Evolutionary conservation across 2,329 filamentous ascomycete species (phyloP), one percentile per base, ranked within the genome.

Genomic region (Plectosphaerella cucumerina): DNA sequence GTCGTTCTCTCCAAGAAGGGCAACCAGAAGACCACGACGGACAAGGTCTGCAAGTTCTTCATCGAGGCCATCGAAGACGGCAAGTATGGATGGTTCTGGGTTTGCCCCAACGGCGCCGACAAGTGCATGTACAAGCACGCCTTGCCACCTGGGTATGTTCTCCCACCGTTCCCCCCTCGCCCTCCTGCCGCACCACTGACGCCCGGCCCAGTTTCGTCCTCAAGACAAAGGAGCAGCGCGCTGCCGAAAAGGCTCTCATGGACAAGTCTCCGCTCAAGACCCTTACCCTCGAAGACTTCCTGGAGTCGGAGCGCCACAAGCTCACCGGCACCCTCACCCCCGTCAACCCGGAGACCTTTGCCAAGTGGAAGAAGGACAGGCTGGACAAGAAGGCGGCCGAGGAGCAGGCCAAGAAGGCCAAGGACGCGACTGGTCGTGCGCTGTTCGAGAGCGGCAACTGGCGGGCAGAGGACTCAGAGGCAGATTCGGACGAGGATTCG

Each of bases 81-180:
- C 63, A 99, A 97, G 72, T 99, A 99, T 64, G 94, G 94, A 56
- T 99, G 94, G 94, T 97, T 99, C 74, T 99, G 94, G 94, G 80
- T 85, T 53, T 99, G 94, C 80, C 94, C 94, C 44, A 97, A 97
- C 65, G 92, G 91, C 58, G 93, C 89, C 57, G 88, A 99, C 67
- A 90, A 96, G 72, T 99, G 94, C 87, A 97, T 94, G 87, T 99
- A 99, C 69, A 92, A 89, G 73, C 94, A 99, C 70, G 91, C 89
- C 63, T 79, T 99, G 62, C 94, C 95, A 61, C 89, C 92, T 64
- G 94, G 94, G 89, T 95, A 83, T 65, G 88, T 82, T 49, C 6
- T 49, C 53, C 18, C 9, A 35, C 10, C 21, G 14, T 31, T 31
- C 10, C 15, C 23, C 47, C 11, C 3, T 51, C 43, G 53, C 59